Percentiles rank a stretch among this genome's conserved stretches.
Conservation (phyloP, 2,329 filamentous ascomycete genomes). For the Colletotrichum musicola region DNA sequence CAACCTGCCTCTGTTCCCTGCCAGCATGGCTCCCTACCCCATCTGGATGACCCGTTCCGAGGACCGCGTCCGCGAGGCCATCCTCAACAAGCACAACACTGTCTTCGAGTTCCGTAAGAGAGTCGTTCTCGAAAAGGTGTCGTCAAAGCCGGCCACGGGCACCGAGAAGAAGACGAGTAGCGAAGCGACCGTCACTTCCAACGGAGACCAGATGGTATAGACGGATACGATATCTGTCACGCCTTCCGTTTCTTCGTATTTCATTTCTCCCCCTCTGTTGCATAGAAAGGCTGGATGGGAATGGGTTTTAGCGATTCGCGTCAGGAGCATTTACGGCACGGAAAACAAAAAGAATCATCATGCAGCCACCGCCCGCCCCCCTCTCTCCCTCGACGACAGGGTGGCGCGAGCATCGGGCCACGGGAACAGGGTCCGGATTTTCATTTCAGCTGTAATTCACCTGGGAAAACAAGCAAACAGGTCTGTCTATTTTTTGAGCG, state of each 20-base stretch:
- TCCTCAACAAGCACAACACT: constrained; percentile 54
- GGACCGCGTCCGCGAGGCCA: constrained; percentile 52
- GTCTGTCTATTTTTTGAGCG: constrained; percentile 28
- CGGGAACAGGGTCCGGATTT: constrained; percentile 26
- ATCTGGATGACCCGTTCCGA: constrained; percentile 57
- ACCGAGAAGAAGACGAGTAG: constrained; percentile 33
- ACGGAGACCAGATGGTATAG: constrained; percentile 34
- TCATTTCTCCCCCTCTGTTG: constrained; percentile 18
- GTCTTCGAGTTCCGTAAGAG: constrained; percentile 40
- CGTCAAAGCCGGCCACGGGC: constrained; percentile 9
- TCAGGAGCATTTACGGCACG: constrained; percentile 35
- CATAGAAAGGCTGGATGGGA: constrained; percentile 16
- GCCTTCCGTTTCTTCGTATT: constrained; percentile 5
- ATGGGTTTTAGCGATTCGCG: constrained; percentile 30
- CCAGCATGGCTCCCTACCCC: constrained; percentile 55
- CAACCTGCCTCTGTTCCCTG: constrained; percentile 70
- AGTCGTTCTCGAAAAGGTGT: constrained; percentile 33
- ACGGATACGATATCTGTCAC: neutral
- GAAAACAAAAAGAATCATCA: constrained; percentile 24
- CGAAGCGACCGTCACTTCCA: constrained; percentile 29
- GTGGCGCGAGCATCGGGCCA: constrained; percentile 16
- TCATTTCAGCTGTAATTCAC: constrained; percentile 34
- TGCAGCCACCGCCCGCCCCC: constrained; percentile 2
- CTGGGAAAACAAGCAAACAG: constrained; percentile 28
- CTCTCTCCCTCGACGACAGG: neutral